phyloP scores from a whole-genome alignment of 768 basidiomycete species.

The Lentinula detonsa region DNA sequence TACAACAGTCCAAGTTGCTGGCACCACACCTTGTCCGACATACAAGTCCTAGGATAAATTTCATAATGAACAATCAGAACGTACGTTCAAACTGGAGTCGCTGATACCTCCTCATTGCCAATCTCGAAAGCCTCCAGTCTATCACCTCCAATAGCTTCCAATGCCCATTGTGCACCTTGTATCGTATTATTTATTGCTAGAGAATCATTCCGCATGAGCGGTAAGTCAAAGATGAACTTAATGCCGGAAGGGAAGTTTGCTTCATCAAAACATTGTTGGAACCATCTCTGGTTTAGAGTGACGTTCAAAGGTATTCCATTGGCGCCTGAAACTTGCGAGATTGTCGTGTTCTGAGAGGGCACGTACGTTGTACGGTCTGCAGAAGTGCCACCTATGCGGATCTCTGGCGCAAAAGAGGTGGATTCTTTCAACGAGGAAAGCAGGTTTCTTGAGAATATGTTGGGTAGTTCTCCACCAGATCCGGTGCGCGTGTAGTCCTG shows the following conservation, averaged over 20 bases:
- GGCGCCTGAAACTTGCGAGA: background rate
- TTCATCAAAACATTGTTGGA: background rate
- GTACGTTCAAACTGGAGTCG: background rate
- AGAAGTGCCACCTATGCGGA: slow-evolving; percentile 2
- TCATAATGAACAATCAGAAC: no score
- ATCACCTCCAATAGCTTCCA: background rate
- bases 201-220: slow-evolving; percentile 1
- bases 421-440: background rate
- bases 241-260: background rate
- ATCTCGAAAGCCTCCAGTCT: slow-evolving; percentile 1
- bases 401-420: background rate
- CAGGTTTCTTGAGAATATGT: background rate
- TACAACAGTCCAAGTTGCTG: background rate
- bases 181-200: slow-evolving; percentile 2
- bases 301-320: slow-evolving; percentile 3
- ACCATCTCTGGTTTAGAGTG: background rate
- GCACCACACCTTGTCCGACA: background rate
- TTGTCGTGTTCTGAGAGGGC: background rate
- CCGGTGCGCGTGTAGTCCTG: background rate
- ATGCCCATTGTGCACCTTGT: background rate
- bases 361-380: slow-evolving; percentile 3
- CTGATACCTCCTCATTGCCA: background rate
- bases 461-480: background rate
- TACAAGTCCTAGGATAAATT: background rate
- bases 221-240: slow-evolving; percentile 3